Base-by-base conservation (phyloP, 2,329 filamentous ascomycete genomes). In the Penicillium sp. region DNA sequence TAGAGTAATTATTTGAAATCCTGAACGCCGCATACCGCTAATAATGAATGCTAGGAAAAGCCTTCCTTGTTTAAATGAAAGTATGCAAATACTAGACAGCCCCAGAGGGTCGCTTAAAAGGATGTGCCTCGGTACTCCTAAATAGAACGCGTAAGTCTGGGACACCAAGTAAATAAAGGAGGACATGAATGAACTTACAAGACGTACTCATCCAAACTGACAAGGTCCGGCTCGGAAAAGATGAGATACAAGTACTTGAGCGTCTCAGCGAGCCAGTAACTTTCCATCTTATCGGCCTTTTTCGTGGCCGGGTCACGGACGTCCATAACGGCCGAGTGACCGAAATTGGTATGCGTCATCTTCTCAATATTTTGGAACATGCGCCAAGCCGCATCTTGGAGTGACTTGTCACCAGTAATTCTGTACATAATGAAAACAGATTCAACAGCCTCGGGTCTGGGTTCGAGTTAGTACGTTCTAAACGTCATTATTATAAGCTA, bases 371-470 rank as follows among this genome's bases (percentile, higher is more conserved):
- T 75, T 45, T 75, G 66, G 59, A 80, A 81, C 78, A 81, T 81
- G 29, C 73, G 72, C 79, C 79, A 81, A 3, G 77, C 79, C 1
- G 72, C 71, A 35, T 80, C 77, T 41, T 75, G 73, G 50, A 76
- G 71, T 14, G 67, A 71, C 51, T 74, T 74, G 56, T 84, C 79
- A 12, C 83, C 83, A 1, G 83, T 85, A 43, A 84, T 81, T 20
- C 83, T 79, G 61, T 85, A 85, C 68, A 86, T 72, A 60, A 85
- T 75, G 67, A 85, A 86, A 3, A 85, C 78, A n/a, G 79, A 82
- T 65, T 86, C 83, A 43, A 86, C 83, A 2, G 83, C 82, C 67
- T 86, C 83, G 0, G 83, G 77, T 58, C 69, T 76, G 57, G 41
- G 33, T n/a, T 26, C 8, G 12, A 26, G 40, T 58, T 33, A 55